Evolutionary conservation across 140 eudicot genomes (phyloP).

Genomic region (Senecio squalidus): DNA sequence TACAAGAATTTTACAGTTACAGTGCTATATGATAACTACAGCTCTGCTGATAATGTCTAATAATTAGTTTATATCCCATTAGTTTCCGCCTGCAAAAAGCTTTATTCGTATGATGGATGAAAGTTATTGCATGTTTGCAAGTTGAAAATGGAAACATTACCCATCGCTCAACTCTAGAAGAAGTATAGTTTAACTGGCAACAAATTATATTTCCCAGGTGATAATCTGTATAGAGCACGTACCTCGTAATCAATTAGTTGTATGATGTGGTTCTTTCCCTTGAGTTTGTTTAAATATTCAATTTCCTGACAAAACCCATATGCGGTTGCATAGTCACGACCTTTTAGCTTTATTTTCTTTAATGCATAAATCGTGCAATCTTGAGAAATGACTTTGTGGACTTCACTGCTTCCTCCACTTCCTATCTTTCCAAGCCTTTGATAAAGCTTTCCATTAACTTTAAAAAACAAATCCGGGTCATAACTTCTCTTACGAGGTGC

Average conservation of each 20-base stretch:
- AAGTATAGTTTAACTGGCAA: not conserved
- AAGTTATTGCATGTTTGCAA: slow-evolving; percentile 8
- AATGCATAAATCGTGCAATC: slow-evolving; percentile 90
- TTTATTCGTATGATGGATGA: slow-evolving; percentile 1
- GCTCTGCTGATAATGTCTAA: not conserved
- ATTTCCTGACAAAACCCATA: slow-evolving; percentile 97
- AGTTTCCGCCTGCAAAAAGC: slow-evolving; percentile 5
- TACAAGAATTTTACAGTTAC: not conserved
- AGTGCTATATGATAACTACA: not conserved
- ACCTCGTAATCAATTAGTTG: slow-evolving; percentile 97
- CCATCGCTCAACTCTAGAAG: slow-evolving; percentile 2
- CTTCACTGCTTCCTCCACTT: slow-evolving; percentile 99
- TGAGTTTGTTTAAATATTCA: slow-evolving; percentile 70
- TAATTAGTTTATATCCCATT: not conserved
- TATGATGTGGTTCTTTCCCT: slow-evolving; percentile 83
- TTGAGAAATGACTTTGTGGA: slow-evolving; percentile 91
- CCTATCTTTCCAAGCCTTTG: slow-evolving; percentile 99
- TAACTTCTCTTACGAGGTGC: slow-evolving; percentile 65
- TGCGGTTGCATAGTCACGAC: slow-evolving; percentile 98
- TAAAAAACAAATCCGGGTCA: slow-evolving; percentile 82
- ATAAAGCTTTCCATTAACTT: slow-evolving; percentile 90
- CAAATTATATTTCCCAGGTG: not conserved
- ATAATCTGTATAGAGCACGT: slow-evolving; percentile 21
- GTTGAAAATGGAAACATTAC: not conserved
- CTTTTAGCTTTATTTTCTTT: slow-evolving; percentile 94